These are phyloP conservation scores for Pseudevernia furfuracea DNA, from an alignment of 495 filamentous ascomycete genomes.

Conservation along the genomic window DNA sequence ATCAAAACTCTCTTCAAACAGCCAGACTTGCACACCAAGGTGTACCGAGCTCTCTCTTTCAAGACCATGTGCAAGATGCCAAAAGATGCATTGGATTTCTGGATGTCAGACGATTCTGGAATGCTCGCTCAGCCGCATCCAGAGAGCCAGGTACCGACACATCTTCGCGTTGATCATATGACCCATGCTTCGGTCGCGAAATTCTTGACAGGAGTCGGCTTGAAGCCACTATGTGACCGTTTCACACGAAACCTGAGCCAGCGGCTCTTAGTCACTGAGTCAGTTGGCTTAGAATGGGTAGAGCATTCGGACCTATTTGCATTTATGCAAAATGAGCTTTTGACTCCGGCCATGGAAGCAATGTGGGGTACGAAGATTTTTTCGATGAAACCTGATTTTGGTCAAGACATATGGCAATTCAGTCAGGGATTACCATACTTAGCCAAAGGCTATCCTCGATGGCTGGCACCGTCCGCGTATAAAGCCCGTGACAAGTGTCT, in stretches of 20 bases:
- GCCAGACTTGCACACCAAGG: too few relatives aligned
- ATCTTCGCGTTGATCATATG: constrained; percentile 24
- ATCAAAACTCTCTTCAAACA: too few relatives aligned
- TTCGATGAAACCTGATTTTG: constrained; percentile 21
- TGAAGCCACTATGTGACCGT: constrained; percentile 18
- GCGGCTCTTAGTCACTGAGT: too few relatives aligned
- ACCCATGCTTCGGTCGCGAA: constrained; percentile 18
- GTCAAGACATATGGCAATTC: constrained; percentile 15
- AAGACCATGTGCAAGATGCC: neutral
- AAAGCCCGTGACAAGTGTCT: constrained; percentile 11
- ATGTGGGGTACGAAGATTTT: constrained; percentile 28
- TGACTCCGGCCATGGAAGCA: constrained; percentile 24
- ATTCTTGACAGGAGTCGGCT: constrained; percentile 20
- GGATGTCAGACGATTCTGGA: constrained; percentile 20
- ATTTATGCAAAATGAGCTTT: constrained; percentile 28
- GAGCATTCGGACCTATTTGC: constrained; percentile 24
- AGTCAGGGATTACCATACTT: neutral
- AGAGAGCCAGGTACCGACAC: constrained; percentile 9
- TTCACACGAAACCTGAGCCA: too few relatives aligned
- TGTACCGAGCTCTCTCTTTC: too few relatives aligned
- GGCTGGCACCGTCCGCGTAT: constrained; percentile 12
- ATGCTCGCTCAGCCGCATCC: constrained; percentile 1
- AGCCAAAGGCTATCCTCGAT: constrained; percentile 13
- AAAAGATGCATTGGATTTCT: constrained; percentile 5
- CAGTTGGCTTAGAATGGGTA: constrained; percentile 17